Evolutionary conservation across 208 protist species (phyloP).

Genomic region (Acanthamoeba healyi): DNA sequence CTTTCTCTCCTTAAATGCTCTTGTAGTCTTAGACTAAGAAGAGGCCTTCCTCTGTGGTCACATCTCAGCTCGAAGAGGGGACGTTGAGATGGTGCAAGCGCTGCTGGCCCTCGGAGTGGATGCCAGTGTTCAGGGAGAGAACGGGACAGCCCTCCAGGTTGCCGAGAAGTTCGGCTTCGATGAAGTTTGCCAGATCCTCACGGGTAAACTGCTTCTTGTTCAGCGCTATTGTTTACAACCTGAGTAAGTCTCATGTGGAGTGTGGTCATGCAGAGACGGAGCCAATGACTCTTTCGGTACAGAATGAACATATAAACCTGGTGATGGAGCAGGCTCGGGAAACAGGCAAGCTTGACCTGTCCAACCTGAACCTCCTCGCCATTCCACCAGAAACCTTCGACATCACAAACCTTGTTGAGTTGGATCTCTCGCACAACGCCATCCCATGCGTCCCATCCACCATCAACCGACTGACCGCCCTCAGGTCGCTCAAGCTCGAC

Average conservation of each 20-base stretch:
- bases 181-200: neutral
- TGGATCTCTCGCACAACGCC: conserved; percentile 21
- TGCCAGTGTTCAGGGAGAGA: neutral
- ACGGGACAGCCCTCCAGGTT: conserved; percentile 7
- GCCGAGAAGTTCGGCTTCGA: neutral
- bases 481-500: neutral
- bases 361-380: neutral
- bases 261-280: neutral
- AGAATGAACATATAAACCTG: neutral
- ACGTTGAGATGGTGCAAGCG: neutral
- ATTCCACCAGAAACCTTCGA: neutral
- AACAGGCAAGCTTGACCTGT: conserved; percentile 4
- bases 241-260: neutral
- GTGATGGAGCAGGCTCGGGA: neutral
- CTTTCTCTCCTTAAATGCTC: neutral
- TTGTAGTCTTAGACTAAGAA: neutral
- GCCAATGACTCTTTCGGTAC: neutral
- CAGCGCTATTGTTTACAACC: no score
- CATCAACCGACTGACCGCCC: neutral
- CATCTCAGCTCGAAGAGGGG: neutral
- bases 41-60: neutral
- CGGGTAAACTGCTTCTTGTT: neutral
- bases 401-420: neutral
- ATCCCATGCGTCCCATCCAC: neutral
- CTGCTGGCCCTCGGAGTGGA: conserved; percentile 1